phyloP scores from a whole-genome alignment of 768 basidiomycete genomes.

The Steccherinum ochraceum region DNA sequence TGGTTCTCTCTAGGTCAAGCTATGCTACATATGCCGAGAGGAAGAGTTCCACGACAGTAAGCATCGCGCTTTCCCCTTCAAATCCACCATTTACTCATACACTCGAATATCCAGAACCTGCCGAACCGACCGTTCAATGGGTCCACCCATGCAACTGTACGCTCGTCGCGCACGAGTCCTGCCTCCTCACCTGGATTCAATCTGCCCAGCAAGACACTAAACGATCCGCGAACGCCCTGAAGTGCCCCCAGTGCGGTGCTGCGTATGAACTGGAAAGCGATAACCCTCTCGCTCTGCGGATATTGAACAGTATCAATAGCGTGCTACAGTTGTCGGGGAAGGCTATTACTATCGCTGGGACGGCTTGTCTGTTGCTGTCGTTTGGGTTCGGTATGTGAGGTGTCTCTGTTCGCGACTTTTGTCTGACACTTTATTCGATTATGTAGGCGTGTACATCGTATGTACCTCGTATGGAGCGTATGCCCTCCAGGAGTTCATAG shows the following conservation, averaged over 20 bases:
- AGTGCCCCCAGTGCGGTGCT: slow-evolving; percentile 74
- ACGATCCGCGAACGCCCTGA: slow-evolving; percentile 58
- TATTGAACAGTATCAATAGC: slow-evolving; percentile 47
- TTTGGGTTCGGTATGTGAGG: slow-evolving; percentile 62
- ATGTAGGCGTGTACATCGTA: slow-evolving; percentile 38
- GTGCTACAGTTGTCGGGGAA: slow-evolving; percentile 45
- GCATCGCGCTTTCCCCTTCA: slow-evolving; percentile 2
- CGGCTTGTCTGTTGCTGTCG: slow-evolving; percentile 45
- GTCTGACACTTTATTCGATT: slow-evolving; percentile 28
- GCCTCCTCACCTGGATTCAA: slow-evolving; percentile 76
- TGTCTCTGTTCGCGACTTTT: not conserved
- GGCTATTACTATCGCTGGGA: slow-evolving; percentile 42
- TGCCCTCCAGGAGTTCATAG: slow-evolving; percentile 64
- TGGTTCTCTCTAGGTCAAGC: slow-evolving; percentile 45
- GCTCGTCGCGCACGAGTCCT: slow-evolving; percentile 72
- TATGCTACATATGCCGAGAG: slow-evolving; percentile 78
- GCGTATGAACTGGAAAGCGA: slow-evolving; percentile 63
- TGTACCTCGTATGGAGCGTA: slow-evolving; percentile 67
- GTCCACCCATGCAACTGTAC: slow-evolving; percentile 80
- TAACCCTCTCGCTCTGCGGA: slow-evolving; percentile 43
- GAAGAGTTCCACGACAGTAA: slow-evolving; percentile 51
- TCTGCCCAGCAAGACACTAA: slow-evolving; percentile 52
- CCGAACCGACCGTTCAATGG: slow-evolving; percentile 53
- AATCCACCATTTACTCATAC: not conserved
- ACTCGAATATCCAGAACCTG: slow-evolving; percentile 27